Evolutionary conservation across 2,329 filamentous ascomycete species (phyloP), one percentile per base, ranked within the genome.

Genomic region (Boeremia exigua): DNA sequence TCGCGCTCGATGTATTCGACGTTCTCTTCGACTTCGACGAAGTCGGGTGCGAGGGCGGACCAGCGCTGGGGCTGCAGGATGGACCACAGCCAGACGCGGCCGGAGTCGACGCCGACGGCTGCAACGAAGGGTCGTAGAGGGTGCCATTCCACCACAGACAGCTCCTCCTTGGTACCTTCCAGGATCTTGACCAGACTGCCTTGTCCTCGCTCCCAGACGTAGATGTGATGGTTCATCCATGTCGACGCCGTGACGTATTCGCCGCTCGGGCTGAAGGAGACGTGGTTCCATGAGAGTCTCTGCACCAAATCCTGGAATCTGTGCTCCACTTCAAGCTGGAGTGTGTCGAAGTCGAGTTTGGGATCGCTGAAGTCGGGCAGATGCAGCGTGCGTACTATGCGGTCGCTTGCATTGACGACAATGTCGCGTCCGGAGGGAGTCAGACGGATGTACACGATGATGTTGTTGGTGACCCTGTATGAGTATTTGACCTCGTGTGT

Each of bases 221-320:
- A 98, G 61, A 99, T 90, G 76, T 99, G 94, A 68, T 97, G 93
- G 70, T 99, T 99, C 82, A 98, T 98, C 75, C 92, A 96, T 2
- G 95, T 98, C 25, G 92, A 96, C 0, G 96, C 95, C 23, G 92
- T 92, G 36, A 99, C 92, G 72, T 98, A 98, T 76, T 99, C 95
- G 48, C 92, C 93, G 0, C 91, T 95, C 1, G 91, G 89, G 69
- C 92, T 96, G 74, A 99, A 98, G 0, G 93, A 92, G 55, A 96
- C 93, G 70, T 97, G 92, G 70, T 98, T 99, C 95, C 95, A 99
- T 6, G 90, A 92, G 11, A 98, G 80, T 39, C 90, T 87, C 72
- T 99, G 98, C 46, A 99, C 95, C 4, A 98, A 89, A 72, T 99
- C 96, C 75, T 98, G 93, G 68, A 98, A 99, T 72, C 97, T 98